phyloP scores from a whole-genome alignment of 371 early-diverging fungal genomes.

The Conidiobolus incongruus region DNA sequence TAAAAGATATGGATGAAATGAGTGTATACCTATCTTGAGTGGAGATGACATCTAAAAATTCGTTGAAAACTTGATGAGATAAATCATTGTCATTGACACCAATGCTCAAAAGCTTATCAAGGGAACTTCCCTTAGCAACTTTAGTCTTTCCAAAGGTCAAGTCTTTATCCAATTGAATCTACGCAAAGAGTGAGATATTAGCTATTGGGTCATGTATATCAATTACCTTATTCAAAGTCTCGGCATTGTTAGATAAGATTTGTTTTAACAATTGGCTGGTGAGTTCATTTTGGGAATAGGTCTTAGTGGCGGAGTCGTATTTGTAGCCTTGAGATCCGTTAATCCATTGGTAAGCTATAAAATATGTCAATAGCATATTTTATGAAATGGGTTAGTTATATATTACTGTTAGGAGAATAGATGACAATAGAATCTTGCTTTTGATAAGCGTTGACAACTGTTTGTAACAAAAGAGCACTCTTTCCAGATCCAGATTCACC shows the following conservation, averaged over 20 bases:
- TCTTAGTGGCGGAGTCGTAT: too few species aligned
- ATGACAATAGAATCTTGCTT: neutral
- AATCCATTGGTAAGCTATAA: too few species aligned
- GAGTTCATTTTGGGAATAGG: too few species aligned
- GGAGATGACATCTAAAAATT: neutral
- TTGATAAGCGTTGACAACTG: neutral
- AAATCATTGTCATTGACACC: neutral
- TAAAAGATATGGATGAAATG: neutral
- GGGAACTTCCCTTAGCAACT: neutral
- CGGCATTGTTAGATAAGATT: too few species aligned
- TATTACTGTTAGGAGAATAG: constrained; percentile 2
- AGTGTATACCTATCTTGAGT: neutral
- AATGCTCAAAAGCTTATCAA: neutral
- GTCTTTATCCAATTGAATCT: neutral
- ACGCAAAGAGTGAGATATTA: neutral
- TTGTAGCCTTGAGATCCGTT: too few species aligned
- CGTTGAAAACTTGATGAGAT: neutral
- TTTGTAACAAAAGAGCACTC: neutral
- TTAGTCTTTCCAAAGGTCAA: neutral
- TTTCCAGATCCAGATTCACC: neutral
- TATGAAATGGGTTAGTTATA: neutral
- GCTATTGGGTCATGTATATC: neutral
- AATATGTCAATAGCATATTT: neutral
- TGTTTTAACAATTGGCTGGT: too few species aligned
- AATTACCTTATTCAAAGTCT: constrained; percentile 1